These are phyloP conservation scores for Sugiyamaella neomexicana DNA, from an alignment of 1,139 yeast species.

Conservation along the genomic window DNA sequence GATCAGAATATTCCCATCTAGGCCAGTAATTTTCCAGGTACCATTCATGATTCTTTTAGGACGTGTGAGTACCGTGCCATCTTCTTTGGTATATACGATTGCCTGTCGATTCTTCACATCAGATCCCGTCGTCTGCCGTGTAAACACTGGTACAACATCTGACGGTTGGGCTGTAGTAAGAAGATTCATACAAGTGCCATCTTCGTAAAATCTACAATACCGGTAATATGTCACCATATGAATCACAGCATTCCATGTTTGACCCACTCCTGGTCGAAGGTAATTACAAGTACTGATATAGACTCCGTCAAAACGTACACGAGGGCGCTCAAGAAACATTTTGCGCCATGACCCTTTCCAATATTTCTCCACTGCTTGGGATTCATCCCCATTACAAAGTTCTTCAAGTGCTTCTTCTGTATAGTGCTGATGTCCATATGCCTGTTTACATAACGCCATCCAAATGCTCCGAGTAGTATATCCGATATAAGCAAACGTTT, in stretches of 20 bases:
- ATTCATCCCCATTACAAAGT: constrained; percentile 15
- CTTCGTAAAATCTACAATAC: constrained; percentile 74
- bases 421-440: constrained; percentile 57
- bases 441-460: constrained; percentile 54
- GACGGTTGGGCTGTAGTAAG: constrained; percentile 34
- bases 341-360: constrained; percentile 40
- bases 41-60: constrained; percentile 45
- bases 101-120: constrained; percentile 15
- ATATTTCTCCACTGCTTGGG: constrained; percentile 19
- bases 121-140: constrained; percentile 19
- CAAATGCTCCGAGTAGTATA: constrained; percentile 56
- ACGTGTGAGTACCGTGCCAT: constrained; percentile 30
- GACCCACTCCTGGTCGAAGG: constrained; percentile 74
- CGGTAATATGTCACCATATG: constrained; percentile 86
- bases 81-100: constrained; percentile 25
- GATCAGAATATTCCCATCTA: constrained; percentile 58
- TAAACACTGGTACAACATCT: constrained; percentile 47
- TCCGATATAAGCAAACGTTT: constrained; percentile 61
- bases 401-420: constrained; percentile 23
- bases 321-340: constrained; percentile 57
- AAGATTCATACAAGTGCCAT: constrained; percentile 58
- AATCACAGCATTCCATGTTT: constrained; percentile 74
- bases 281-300: constrained; percentile 85
- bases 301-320: constrained; percentile 74
- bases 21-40: constrained; percentile 50